phyloP scores from a whole-genome alignment of 805 yeast species.

The Myxozyma melibiosi region DNA sequence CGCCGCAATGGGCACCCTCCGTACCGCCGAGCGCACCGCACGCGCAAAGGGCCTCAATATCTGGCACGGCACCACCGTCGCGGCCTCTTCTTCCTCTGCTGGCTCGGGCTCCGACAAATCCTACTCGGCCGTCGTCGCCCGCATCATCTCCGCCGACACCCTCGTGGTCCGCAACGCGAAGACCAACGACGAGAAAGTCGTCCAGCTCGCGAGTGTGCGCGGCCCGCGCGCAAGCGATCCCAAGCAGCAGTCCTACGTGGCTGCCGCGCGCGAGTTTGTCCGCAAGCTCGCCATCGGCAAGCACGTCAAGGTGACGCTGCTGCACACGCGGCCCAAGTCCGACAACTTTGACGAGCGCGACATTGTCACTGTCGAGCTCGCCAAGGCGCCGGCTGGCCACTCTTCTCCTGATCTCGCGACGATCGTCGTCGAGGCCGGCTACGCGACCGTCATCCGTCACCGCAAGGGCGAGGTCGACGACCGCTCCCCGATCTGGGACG shows the following conservation, averaged over 20 bases:
- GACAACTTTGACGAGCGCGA: conserved; percentile 67
- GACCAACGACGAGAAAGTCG: conserved; percentile 56
- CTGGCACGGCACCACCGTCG: conserved; percentile 50
- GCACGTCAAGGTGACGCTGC: conserved; percentile 60
- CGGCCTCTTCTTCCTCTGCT: conserved; percentile 37
- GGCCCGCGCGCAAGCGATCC: conserved; percentile 70
- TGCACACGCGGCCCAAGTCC: conserved; percentile 63
- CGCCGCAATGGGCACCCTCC: conserved; percentile 58
- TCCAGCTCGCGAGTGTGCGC: conserved; percentile 74
- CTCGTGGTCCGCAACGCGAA: conserved; percentile 51
- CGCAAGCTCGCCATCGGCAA: conserved; percentile 73
- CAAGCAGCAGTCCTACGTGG: conserved; percentile 57
- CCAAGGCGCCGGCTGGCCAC: conserved; percentile 33
- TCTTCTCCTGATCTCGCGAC: conserved; percentile 62
- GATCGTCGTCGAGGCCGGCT: conserved; percentile 63
- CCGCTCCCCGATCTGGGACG: conserved; percentile 77
- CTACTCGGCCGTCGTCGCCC: conserved; percentile 58
- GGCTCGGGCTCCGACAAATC: conserved; percentile 49
- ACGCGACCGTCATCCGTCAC: conserved; percentile 76
- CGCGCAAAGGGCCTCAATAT: conserved; percentile 56
- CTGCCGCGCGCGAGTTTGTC: conserved; percentile 72
- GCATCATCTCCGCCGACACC: conserved; percentile 71
- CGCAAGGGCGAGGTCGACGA: conserved; percentile 68
- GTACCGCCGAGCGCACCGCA: conserved; percentile 68
- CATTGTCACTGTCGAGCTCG: conserved; percentile 54